phyloP scores from a whole-genome alignment of 2,329 filamentous ascomycete species.

The Metarhizium sp. region DNA sequence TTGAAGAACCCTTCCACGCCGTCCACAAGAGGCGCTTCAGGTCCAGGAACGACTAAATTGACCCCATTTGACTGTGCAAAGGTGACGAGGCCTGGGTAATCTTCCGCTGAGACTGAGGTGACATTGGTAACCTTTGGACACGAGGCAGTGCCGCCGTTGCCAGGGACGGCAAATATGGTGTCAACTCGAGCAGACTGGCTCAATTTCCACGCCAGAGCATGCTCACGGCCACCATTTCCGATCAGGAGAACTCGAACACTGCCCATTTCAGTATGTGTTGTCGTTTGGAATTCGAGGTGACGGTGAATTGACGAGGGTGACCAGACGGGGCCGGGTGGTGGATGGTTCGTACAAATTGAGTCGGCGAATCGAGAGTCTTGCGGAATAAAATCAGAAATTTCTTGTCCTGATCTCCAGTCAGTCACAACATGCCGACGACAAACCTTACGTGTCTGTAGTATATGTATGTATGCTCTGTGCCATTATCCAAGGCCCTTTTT shows the following conservation, averaged over 20 bases:
- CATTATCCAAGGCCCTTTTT: too few species aligned
- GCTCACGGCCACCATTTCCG: slow-evolving; percentile 89
- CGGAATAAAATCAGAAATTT: neutral
- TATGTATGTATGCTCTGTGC: too few species aligned
- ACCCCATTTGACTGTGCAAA: slow-evolving; percentile 65
- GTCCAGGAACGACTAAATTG: slow-evolving; percentile 81
- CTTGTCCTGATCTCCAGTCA: neutral
- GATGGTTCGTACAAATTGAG: neutral
- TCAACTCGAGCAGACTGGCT: slow-evolving; percentile 72
- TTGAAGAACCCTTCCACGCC: slow-evolving; percentile 81
- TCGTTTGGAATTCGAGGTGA: neutral
- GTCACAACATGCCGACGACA: neutral
- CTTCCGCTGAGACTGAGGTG: slow-evolving; percentile 55
- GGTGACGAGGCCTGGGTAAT: slow-evolving; percentile 68
- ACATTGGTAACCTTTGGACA: slow-evolving; percentile 68
- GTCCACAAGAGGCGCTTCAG: slow-evolving; percentile 87
- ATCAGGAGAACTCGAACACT: slow-evolving; percentile 69
- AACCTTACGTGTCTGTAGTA: neutral
- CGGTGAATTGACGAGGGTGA: neutral
- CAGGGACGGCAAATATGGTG: slow-evolving; percentile 61
- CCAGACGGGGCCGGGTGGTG: neutral
- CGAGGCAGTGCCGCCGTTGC: slow-evolving; percentile 77
- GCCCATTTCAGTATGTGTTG: slow-evolving; percentile 13
- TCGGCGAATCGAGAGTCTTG: neutral
- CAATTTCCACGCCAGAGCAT: slow-evolving; percentile 91